These are phyloP conservation scores for Vitis cinerea DNA, from an alignment of 164 flowering plant genomes.

Conservation along the genomic window DNA sequence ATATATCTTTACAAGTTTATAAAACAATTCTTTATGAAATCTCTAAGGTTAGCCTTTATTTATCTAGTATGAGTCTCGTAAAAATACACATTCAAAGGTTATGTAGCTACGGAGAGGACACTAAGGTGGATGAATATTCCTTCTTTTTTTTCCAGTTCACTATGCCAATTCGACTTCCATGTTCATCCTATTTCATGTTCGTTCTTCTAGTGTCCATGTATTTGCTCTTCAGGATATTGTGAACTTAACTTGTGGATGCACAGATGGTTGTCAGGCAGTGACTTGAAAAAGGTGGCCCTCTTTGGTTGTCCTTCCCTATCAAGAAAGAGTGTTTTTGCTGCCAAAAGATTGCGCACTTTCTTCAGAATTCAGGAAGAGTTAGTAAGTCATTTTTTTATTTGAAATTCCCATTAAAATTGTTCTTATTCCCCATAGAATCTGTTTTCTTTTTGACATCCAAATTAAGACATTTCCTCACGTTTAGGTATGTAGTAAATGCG, in stretches of 20 bases:
- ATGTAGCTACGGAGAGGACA: neutral
- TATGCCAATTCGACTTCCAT: too few relatives aligned
- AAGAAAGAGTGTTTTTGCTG: conserved; percentile 51
- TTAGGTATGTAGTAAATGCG: conserved; percentile 74
- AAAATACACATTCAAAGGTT: neutral
- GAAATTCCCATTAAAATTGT: neutral
- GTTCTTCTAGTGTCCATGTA: neutral
- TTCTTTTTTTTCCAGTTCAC: too few relatives aligned
- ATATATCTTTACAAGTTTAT: neutral
- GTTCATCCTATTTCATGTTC: neutral
- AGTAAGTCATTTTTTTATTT: conserved; percentile 35
- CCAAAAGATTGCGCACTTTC: conserved; percentile 63
- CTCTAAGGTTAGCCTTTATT: neutral
- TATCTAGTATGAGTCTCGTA: neutral
- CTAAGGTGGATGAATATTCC: neutral
- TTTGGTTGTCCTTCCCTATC: conserved; percentile 77
- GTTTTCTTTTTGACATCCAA: neutral
- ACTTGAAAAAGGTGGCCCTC: conserved; percentile 65
- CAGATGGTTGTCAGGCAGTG: conserved; percentile 78
- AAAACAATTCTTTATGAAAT: neutral
- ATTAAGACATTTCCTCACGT: conserved; percentile 8
- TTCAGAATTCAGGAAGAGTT: conserved; percentile 63
- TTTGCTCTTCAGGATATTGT: neutral
- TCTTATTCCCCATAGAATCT: neutral
- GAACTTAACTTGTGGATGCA: conserved; percentile 3